Evolutionary conservation across 306 rosid species (phyloP).

Genomic region (Pueraria montana): DNA sequence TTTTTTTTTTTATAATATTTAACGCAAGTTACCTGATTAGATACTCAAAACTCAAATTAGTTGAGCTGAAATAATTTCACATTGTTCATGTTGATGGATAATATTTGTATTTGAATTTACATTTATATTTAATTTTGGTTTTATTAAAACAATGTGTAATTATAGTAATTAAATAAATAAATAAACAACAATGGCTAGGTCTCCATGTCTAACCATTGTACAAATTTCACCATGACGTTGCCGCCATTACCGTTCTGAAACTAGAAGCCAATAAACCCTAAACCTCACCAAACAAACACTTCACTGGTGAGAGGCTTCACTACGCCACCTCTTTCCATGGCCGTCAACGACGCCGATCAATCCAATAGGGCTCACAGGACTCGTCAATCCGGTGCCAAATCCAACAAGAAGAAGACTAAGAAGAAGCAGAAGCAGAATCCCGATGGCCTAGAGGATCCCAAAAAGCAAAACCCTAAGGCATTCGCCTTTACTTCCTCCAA

Average conservation of each 20-base stretch:
- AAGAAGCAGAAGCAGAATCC: constrained; percentile 32
- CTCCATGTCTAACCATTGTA: background rate
- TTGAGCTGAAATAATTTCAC: too few relatives aligned
- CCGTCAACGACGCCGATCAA: constrained; percentile 69
- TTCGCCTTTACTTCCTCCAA: constrained; percentile 81
- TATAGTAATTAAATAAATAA: background rate
- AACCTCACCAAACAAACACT: constrained; percentile 17
- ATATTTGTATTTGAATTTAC: too few relatives aligned
- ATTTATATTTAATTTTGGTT: too few relatives aligned
- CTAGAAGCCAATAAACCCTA: constrained; percentile 49
- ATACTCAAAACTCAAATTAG: too few relatives aligned
- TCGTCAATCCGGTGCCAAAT: constrained; percentile 77
- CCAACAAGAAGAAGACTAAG: constrained; percentile 60
- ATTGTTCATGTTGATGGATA: too few relatives aligned
- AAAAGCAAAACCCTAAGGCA: constrained; percentile 77
- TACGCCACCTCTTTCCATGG: constrained; percentile 52
- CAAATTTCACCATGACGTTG: background rate
- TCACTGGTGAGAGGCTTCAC: background rate
- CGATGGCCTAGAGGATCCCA: constrained; percentile 50
- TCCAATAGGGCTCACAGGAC: constrained; percentile 79
- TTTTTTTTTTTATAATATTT: too few relatives aligned
- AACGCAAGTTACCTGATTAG: too few relatives aligned
- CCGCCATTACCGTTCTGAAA: constrained; percentile 40
- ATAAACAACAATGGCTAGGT: background rate
- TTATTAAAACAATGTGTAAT: background rate